Evolutionary conservation across 2,329 filamentous ascomycete species (phyloP), one percentile per base, ranked within the genome.

Genomic region (Colletotrichum abscissum): DNA sequence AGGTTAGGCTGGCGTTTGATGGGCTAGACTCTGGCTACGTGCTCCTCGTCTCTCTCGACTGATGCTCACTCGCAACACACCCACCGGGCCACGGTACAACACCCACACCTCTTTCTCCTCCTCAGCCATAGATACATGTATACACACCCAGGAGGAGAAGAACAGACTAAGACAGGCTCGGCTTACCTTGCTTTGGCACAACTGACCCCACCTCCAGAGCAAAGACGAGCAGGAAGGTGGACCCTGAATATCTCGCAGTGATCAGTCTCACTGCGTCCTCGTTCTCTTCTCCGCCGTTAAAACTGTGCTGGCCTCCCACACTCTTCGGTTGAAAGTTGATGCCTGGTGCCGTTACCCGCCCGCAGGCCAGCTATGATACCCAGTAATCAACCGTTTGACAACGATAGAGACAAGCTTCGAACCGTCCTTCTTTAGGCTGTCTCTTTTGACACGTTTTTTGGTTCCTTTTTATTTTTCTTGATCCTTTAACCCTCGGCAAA

Each of bases 241-340:
- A 73, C 70, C 70, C 67, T 73, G 70, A 73, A 73, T 73, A 73
- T 73, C 67, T 56, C 67, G 38, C 67, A 56, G 54, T 57, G 60
- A 16, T 42, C 38, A 42, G 38, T 42, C 33, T 56, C 67, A 56
- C 59, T 62, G 60, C 54, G 19, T 73, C 28, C 67, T 65, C 8
- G 38, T 62, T 62, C 66, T 64, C 55, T 57, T 70, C 67, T 70
- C 70, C 70, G 67, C 70, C 70, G 64, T 73, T 73, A 73, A 70
- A 73, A 65, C 49, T 62, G 70, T 70, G 67, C 67, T 58, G 55
- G 70, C 67, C 60, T 73, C 67, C 70, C 70, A 70, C 70, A 70
- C 55, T 63, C 57, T 46, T 38, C 46, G 28, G 54, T 35, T 33
- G 49, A 28, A 57, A 56, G 35, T 30, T 56, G 64, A 62, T 64